Conservation (phyloP, 345 rosid species). For the Hibiscus trionum region DNA sequence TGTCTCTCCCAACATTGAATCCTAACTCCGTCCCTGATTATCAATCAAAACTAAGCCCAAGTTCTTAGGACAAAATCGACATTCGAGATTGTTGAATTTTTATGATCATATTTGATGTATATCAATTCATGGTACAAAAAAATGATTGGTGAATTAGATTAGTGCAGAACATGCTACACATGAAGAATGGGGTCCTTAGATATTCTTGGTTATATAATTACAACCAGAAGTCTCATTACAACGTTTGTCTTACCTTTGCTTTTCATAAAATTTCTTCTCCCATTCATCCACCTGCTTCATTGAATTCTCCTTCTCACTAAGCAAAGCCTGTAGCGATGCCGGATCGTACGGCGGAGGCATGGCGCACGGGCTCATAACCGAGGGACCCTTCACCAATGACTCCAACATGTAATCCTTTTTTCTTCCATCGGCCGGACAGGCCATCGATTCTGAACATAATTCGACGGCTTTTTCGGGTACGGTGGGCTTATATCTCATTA, state of each 20-base stretch:
- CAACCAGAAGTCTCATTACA: background rate
- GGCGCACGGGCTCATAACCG: conserved; percentile 46
- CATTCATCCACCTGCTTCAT: conserved; percentile 6
- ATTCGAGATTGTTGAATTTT: too few relatives aligned
- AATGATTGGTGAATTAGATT: too few relatives aligned
- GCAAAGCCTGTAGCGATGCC: conserved; percentile 23
- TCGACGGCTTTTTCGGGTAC: conserved; percentile 36
- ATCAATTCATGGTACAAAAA: too few relatives aligned
- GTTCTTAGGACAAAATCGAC: too few relatives aligned
- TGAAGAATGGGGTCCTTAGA: background rate
- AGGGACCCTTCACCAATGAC: conserved; percentile 55
- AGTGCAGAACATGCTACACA: background rate
- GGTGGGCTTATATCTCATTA: conserved; percentile 49
- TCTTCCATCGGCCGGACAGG: conserved; percentile 41
- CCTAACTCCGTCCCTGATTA: too few relatives aligned
- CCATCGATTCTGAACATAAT: conserved; percentile 56
- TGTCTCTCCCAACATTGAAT: too few relatives aligned
- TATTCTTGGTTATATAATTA: background rate
- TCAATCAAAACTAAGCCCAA: too few relatives aligned
- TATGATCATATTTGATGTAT: too few relatives aligned
- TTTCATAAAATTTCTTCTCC: conserved; percentile 12
- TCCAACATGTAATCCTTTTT: conserved; percentile 50
- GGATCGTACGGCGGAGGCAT: conserved; percentile 61
- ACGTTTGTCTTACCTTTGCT: background rate
- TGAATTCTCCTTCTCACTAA: conserved; percentile 26